Evolutionary conservation across 1,139 yeast genomes (phyloP).

Genomic region (Geotrichum aggregatum): DNA sequence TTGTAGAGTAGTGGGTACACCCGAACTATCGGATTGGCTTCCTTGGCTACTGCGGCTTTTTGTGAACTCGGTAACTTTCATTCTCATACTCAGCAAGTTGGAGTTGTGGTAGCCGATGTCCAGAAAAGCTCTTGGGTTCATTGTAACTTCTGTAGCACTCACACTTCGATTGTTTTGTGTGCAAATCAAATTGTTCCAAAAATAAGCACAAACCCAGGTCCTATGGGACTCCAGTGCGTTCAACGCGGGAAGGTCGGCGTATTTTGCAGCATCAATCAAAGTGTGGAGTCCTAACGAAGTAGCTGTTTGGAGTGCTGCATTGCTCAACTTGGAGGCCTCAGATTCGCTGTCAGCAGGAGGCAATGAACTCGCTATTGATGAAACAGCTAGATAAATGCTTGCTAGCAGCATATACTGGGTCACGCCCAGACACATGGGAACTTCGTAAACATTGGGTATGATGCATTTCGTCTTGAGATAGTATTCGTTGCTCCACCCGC

Average conservation of each 20-base stretch:
- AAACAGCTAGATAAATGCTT: neutral
- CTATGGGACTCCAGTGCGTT: slow-evolving; percentile 15
- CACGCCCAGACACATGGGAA: slow-evolving; percentile 11
- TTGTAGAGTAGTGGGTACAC: neutral
- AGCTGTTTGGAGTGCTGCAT: neutral
- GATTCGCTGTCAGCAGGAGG: neutral
- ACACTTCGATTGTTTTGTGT: neutral
- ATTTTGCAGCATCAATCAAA: slow-evolving; percentile 1
- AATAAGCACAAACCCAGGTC: slow-evolving; percentile 9
- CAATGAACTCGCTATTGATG: slow-evolving; percentile 1
- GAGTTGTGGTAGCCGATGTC: slow-evolving; percentile 8
- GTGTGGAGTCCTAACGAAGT: slow-evolving; percentile 4
- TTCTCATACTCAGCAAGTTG: neutral
- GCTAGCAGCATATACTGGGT: slow-evolving; percentile 8
- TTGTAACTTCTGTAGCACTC: neutral
- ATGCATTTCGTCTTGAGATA: slow-evolving; percentile 4
- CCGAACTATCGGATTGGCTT: neutral
- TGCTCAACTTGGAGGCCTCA: slow-evolving; percentile 2
- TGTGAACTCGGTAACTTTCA: slow-evolving; percentile 5
- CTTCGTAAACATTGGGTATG: slow-evolving; percentile 11
- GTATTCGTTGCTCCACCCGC: slow-evolving; percentile 1
- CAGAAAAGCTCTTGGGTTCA: slow-evolving; percentile 7
- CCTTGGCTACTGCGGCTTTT: neutral
- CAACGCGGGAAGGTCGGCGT: slow-evolving; percentile 7
- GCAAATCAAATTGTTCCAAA: slow-evolving; percentile 1